Conservation (phyloP, 2,329 filamentous ascomycete species). For the Colletotrichum sp. region DNA sequence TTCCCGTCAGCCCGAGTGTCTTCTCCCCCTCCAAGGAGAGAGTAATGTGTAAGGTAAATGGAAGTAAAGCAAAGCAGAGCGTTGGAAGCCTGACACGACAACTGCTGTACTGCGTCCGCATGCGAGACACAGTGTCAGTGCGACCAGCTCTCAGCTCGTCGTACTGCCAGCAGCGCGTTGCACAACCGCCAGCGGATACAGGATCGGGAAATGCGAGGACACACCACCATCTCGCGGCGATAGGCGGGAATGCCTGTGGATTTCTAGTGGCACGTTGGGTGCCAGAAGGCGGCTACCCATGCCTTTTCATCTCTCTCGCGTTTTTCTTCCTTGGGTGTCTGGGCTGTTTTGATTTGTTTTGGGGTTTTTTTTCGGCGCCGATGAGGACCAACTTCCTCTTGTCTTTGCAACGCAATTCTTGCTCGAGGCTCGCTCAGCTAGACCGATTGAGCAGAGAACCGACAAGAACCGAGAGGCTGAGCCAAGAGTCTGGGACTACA, state of each 20-base stretch:
- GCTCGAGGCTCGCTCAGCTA: not conserved
- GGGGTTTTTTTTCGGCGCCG: not conserved
- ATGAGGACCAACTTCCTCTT: not conserved
- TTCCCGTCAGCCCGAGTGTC: constrained; percentile 27
- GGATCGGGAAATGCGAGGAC: constrained; percentile 42
- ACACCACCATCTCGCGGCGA: constrained; percentile 36
- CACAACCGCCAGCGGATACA: constrained; percentile 44
- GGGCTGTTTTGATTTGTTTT: not conserved
- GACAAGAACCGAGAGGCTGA: not conserved
- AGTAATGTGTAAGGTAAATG: constrained; percentile 22
- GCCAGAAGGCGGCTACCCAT: constrained; percentile 40
- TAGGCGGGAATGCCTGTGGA: constrained; percentile 31
- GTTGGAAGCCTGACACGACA: constrained; percentile 34
- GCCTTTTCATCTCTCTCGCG: constrained; percentile 15
- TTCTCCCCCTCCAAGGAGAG: not conserved
- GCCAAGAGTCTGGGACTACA: not conserved
- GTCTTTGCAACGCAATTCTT: not conserved
- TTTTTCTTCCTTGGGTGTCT: not conserved
- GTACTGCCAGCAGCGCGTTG: constrained; percentile 51
- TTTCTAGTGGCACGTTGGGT: constrained; percentile 38
- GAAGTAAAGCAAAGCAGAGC: constrained; percentile 20
- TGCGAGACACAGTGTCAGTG: constrained; percentile 34
- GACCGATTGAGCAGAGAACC: not conserved
- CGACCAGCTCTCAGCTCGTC: constrained; percentile 33
- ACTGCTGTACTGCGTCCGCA: constrained; percentile 40